phyloP scores from a whole-genome alignment of 768 basidiomycete species.

The Trametes sanguinea region DNA sequence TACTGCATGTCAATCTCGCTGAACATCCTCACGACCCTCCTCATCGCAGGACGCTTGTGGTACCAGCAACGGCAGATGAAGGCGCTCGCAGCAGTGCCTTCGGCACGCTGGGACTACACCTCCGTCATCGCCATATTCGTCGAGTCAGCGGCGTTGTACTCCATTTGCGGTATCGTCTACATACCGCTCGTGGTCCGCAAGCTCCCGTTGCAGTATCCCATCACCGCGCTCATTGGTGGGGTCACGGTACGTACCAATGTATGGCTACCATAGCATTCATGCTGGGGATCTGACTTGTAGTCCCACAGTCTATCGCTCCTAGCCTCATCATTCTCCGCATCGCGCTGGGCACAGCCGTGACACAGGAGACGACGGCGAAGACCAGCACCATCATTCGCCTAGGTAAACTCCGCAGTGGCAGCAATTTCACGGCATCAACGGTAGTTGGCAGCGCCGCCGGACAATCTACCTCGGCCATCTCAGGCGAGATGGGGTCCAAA shows the following conservation, averaged over 20 bases:
- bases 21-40: background rate
- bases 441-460: no score
- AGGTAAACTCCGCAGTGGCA: background rate
- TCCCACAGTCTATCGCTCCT: background rate
- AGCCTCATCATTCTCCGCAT: slow-evolving; percentile 1
- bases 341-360: background rate
- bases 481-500: no score
- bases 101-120: background rate
- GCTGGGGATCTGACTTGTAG: background rate
- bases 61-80: background rate
- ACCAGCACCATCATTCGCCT: background rate
- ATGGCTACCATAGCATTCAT: background rate
- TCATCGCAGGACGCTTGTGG: background rate
- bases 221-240: background rate
- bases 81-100: background rate
- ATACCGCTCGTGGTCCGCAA: background rate
- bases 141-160: slow-evolving; percentile 1
- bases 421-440: no score
- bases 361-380: background rate
- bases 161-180: background rate
- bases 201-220: background rate
- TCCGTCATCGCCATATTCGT: background rate
- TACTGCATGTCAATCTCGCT: background rate
- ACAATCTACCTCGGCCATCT: no score
- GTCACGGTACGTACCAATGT: background rate